phyloP scores from a whole-genome alignment of 1,284 basidiomycete genomes.

The Ganoderma lucidum region DNA sequence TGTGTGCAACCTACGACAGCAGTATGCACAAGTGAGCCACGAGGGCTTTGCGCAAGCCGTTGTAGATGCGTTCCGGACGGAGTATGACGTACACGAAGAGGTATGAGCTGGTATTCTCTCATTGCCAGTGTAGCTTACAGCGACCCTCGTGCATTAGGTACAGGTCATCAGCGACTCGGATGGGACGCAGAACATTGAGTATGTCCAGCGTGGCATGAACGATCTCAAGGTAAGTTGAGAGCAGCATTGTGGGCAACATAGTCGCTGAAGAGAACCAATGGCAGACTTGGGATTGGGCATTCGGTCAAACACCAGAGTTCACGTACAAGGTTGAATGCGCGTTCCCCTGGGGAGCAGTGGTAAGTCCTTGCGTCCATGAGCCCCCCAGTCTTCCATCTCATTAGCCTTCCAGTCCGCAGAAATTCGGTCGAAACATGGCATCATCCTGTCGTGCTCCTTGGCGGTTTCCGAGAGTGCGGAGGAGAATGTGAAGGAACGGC shows the following conservation, averaged over 20 bases:
- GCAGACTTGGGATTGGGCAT: slow-evolving; percentile 94
- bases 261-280: not conserved
- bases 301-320: slow-evolving; percentile 96
- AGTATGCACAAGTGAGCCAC: slow-evolving; percentile 65
- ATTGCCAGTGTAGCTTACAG: not conserved
- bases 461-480: slow-evolving; percentile 36
- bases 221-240: slow-evolving; percentile 69
- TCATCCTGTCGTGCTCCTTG: slow-evolving; percentile 61
- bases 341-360: slow-evolving; percentile 71
- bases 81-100: slow-evolving; percentile 64
- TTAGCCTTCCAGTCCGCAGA: slow-evolving; percentile 49
- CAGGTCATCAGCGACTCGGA: slow-evolving; percentile 54
- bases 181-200: slow-evolving; percentile 53
- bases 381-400: slow-evolving; percentile 12
- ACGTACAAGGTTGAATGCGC: slow-evolving; percentile 58
- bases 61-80: slow-evolving; percentile 71
- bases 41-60: slow-evolving; percentile 78
- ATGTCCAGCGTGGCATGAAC: slow-evolving; percentile 71
- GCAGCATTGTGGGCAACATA: not conserved
- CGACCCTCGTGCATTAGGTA: slow-evolving; percentile 34
- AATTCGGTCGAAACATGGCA: slow-evolving; percentile 67
- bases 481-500: slow-evolving; percentile 22
- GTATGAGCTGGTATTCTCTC: slow-evolving; percentile 38
- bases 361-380: slow-evolving; percentile 44
- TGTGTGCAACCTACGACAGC: slow-evolving; percentile 84